Conservation (phyloP, 805 yeast species). For the Clavispora vitiphila region DNA sequence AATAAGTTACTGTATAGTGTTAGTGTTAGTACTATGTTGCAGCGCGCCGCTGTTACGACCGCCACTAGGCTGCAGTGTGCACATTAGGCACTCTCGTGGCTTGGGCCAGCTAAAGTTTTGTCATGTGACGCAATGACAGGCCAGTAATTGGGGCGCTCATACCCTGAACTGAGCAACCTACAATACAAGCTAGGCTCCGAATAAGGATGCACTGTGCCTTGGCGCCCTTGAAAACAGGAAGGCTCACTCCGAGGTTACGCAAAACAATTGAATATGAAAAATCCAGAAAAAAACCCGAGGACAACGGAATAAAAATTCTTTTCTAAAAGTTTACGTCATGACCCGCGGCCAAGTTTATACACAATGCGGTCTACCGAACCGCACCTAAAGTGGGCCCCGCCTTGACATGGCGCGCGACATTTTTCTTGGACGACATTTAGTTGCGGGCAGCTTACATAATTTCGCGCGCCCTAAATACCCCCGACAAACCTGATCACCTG, state of each 20-base stretch:
- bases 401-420: neutral
- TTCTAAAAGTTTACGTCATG: neutral
- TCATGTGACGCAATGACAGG: slow-evolving; percentile 1
- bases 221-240: too few relatives aligned
- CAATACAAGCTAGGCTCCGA: too few relatives aligned
- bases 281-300: neutral
- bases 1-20: too few relatives aligned
- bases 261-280: neutral
- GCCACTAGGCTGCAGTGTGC: too few relatives aligned
- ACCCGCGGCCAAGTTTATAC: neutral
- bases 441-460: slow-evolving; percentile 3
- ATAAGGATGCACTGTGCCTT: too few relatives aligned
- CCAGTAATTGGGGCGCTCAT: too few relatives aligned
- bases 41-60: too few relatives aligned
- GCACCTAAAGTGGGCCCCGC: neutral
- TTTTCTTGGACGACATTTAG: neutral
- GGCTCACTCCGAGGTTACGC: too few relatives aligned
- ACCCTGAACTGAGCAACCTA: too few relatives aligned
- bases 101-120: slow-evolving; percentile 1
- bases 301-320: neutral
- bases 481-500: neutral
- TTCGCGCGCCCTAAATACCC: slow-evolving; percentile 1
- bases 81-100: too few relatives aligned
- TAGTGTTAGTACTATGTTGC: too few relatives aligned
- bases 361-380: neutral